These are phyloP conservation scores for Arabis alpina DNA, from an alignment of 345 rosid genomes.

Conservation along the genomic window DNA sequence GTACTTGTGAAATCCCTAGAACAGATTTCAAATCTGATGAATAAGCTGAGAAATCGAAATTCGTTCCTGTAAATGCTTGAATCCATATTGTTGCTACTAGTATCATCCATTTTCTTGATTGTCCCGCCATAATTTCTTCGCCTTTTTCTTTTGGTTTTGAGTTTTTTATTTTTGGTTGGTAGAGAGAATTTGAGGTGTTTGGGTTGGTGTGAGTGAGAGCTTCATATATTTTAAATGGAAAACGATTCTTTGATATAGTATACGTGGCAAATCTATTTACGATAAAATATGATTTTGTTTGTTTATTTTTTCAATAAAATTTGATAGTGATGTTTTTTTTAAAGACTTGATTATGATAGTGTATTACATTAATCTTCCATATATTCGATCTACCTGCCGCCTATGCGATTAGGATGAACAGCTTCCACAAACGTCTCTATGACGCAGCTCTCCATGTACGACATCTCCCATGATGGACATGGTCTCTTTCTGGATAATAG, in stretches of 20 bases:
- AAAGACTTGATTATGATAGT: too few relatives aligned
- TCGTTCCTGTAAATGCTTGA: slow-evolving; percentile 96
- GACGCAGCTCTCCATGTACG: too few relatives aligned
- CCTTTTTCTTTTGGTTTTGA: neutral
- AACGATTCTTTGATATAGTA: too few relatives aligned
- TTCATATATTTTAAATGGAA: neutral
- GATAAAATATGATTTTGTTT: too few relatives aligned
- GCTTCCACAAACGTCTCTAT: too few relatives aligned
- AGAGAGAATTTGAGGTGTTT: slow-evolving; percentile 22
- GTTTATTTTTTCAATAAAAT: too few relatives aligned
- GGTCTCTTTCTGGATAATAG: too few relatives aligned
- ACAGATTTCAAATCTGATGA: slow-evolving; percentile 76
- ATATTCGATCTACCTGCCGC: too few relatives aligned
- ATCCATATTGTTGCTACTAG: slow-evolving; percentile 90
- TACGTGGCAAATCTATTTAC: slow-evolving; percentile 19
- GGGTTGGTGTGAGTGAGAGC: slow-evolving; percentile 26
- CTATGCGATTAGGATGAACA: too few relatives aligned
- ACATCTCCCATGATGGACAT: too few relatives aligned
- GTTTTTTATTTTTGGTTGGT: slow-evolving; percentile 20
- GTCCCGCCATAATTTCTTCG: slow-evolving; percentile 59
- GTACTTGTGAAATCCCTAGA: slow-evolving; percentile 86
- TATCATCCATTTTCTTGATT: slow-evolving; percentile 93
- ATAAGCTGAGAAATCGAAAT: slow-evolving; percentile 92
- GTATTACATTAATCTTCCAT: too few relatives aligned
- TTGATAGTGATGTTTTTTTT: too few relatives aligned